Conservation (phyloP, 495 filamentous ascomycete species). For the Trichoderma orchidacearum region DNA sequence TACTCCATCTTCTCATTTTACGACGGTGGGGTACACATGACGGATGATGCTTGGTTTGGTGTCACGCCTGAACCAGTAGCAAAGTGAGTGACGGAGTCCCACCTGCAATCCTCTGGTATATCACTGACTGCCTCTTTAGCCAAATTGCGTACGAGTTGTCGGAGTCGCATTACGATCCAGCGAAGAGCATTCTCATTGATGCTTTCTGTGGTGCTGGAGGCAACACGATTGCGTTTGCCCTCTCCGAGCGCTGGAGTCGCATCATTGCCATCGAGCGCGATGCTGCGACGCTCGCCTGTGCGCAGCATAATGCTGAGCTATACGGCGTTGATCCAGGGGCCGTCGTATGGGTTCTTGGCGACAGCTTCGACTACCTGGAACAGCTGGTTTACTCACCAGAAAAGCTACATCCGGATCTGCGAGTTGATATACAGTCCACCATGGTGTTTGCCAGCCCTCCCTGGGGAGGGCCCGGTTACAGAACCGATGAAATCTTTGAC, state of each 20-base stretch:
- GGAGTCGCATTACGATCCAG: conserved; percentile 15
- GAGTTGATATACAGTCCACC: conserved; percentile 21
- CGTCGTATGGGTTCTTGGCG: conserved; percentile 74
- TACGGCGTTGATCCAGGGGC: conserved; percentile 61
- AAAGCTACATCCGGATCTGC: conserved; percentile 20
- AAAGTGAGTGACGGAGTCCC: conserved; percentile 34
- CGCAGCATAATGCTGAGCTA: conserved; percentile 79
- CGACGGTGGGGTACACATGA: conserved; percentile 78
- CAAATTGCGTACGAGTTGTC: conserved; percentile 67
- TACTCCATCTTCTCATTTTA: conserved; percentile 72
- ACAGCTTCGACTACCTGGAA: conserved; percentile 51
- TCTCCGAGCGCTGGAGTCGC: conserved; percentile 57
- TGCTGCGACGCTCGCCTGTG: conserved; percentile 62
- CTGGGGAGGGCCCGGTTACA: conserved; percentile 86
- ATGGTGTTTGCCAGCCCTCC: conserved; percentile 84
- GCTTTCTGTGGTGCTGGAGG: conserved; percentile 85
- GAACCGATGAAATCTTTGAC: conserved; percentile 65
- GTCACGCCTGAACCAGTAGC: conserved; percentile 89
- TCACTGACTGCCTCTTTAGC: conserved; percentile 24
- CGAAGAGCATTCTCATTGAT: conserved; percentile 58
- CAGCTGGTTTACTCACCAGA: conserved; percentile 10
- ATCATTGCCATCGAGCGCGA: conserved; percentile 85
- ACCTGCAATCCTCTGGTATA: not conserved
- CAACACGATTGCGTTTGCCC: conserved; percentile 89
- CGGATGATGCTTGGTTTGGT: conserved; percentile 87